Conservation (phyloP, 768 basidiomycete species). For the Tulasnella sp. region DNA sequence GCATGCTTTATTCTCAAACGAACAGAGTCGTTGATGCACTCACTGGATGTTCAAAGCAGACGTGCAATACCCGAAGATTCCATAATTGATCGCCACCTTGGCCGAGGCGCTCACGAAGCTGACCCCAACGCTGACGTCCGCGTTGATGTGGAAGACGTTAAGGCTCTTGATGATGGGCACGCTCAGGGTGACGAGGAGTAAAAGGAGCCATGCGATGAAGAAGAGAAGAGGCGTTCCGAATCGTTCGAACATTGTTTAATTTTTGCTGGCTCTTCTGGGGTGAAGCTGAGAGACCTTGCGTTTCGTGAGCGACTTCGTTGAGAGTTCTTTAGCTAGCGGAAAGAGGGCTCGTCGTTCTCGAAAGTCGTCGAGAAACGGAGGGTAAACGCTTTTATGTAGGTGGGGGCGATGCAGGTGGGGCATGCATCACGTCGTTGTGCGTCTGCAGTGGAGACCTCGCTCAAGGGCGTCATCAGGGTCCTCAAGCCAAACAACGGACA, state of each 20-base stretch:
- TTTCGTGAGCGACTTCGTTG: neutral
- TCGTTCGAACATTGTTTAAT: neutral
- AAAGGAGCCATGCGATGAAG: constrained; percentile 45
- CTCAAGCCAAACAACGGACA: neutral
- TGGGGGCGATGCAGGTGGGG: neutral
- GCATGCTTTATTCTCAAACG: neutral
- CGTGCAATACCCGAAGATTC: constrained; percentile 55
- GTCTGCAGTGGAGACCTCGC: neutral
- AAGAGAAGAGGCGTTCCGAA: constrained; percentile 28
- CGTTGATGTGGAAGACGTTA: constrained; percentile 41
- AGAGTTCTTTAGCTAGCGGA: neutral
- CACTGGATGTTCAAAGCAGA: constrained; percentile 37
- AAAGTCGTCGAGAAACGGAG: neutral
- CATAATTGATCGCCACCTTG: constrained; percentile 37
- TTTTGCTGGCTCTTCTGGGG: neutral
- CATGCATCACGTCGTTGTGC: neutral
- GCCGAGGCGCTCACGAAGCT: constrained; percentile 21
- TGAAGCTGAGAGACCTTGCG: too few species aligned
- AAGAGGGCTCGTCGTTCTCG: neutral
- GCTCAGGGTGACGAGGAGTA: constrained; percentile 52
- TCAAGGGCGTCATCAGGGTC: neutral
- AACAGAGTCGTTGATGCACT: constrained; percentile 14
- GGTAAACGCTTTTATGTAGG: neutral
- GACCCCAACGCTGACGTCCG: constrained; percentile 23
- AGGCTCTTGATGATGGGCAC: constrained; percentile 46